Evolutionary conservation across 768 basidiomycete species (phyloP).

Genomic region (Daedaleopsis sinensis): DNA sequence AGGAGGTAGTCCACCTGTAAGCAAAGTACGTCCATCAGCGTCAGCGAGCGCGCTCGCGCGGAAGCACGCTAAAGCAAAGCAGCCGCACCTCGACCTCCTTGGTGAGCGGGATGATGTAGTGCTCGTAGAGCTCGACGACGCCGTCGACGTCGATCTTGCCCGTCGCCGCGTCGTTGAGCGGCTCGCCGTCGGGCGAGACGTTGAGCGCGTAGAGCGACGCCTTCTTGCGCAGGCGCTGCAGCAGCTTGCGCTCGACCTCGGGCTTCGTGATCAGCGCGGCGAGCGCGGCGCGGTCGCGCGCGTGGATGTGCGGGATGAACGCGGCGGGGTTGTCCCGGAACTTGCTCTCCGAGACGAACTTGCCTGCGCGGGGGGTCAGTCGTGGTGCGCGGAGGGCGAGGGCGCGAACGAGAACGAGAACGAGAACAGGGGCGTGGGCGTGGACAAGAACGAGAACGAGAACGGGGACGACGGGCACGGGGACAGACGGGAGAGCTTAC

Average conservation of each 20-base stretch:
- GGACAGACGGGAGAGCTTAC: slow-evolving; percentile 23
- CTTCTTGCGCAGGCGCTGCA: slow-evolving; percentile 86
- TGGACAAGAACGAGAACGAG: no score
- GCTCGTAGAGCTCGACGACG: slow-evolving; percentile 92
- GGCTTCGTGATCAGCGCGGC: slow-evolving; percentile 95
- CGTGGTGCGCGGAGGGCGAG: no score
- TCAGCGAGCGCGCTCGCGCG: no score
- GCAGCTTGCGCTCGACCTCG: slow-evolving; percentile 86
- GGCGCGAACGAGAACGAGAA: not conserved
- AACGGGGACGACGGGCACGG: not conserved
- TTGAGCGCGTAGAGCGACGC: slow-evolving; percentile 78
- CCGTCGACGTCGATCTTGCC: slow-evolving; percentile 90
- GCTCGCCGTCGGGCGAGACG: slow-evolving; percentile 70
- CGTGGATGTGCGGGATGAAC: slow-evolving; percentile 91
- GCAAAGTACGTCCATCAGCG: no score
- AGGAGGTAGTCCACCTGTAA: slow-evolving; percentile 95
- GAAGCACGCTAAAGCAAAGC: not conserved
- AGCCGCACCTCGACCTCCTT: slow-evolving; percentile 92
- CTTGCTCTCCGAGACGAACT: slow-evolving; percentile 98
- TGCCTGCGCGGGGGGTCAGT: slow-evolving; percentile 56
- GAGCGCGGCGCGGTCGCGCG: slow-evolving; percentile 75
- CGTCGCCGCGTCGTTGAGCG: slow-evolving; percentile 39
- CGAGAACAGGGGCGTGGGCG: not conserved
- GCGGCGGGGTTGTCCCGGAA: slow-evolving; percentile 84
- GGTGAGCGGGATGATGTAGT: slow-evolving; percentile 95